phyloP scores from a whole-genome alignment of 345 rosid genomes.

The Draba incana region DNA sequence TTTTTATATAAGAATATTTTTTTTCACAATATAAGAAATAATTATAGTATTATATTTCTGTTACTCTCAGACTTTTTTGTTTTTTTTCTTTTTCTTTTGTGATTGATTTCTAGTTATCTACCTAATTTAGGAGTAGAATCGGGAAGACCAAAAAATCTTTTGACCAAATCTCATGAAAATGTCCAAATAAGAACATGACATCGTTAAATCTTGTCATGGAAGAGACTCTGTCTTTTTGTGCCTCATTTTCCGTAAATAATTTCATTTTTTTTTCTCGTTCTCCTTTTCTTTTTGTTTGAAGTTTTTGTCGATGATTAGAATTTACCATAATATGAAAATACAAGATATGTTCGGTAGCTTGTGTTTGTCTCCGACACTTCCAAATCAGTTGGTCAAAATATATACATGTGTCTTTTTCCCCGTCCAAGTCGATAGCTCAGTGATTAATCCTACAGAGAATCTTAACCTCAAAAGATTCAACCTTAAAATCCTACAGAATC shows the following conservation, averaged over 20 bases:
- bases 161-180: slow-evolving; percentile 16
- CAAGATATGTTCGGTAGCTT: slow-evolving; percentile 1
- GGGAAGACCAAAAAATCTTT: slow-evolving; percentile 24
- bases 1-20: too few relatives aligned
- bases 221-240: slow-evolving; percentile 33
- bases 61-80: not conserved
- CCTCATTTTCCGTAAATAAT: slow-evolving; percentile 4
- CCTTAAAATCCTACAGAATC: not conserved
- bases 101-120: slow-evolving; percentile 7
- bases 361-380: slow-evolving; percentile 39
- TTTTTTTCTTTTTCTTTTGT: not conserved
- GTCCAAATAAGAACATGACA: slow-evolving; percentile 32
- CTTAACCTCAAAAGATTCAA: too few relatives aligned
- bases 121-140: slow-evolving; percentile 21
- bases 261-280: not conserved
- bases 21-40: too few relatives aligned
- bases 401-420: not conserved
- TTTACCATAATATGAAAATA: not conserved
- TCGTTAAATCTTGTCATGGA: slow-evolving; percentile 40
- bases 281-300: slow-evolving; percentile 9
- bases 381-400: slow-evolving; percentile 16
- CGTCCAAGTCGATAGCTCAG: slow-evolving; percentile 21
- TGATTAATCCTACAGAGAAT: not conserved
- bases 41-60: not conserved
- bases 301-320: slow-evolving; percentile 4